phyloP scores from a whole-genome alignment of 2,329 filamentous ascomycete genomes.

The Biscogniauxia mediterranea region DNA sequence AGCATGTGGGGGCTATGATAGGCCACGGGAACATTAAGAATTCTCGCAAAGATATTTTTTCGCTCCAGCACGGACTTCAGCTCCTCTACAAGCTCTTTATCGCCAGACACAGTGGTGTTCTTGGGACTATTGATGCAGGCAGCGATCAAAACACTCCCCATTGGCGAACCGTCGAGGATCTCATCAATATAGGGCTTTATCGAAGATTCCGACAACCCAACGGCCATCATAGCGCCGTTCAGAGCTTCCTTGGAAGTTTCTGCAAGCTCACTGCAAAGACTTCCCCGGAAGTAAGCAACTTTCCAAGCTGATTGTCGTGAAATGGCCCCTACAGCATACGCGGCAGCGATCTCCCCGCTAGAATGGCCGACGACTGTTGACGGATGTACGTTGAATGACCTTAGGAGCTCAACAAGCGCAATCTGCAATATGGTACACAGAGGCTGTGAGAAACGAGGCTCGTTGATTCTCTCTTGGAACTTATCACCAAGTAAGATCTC shows the following conservation, averaged over 20 bases:
- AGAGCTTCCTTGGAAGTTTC: background rate
- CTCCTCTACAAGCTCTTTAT: slow-evolving; percentile 1
- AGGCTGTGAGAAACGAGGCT: too few species aligned
- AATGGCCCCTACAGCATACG: slow-evolving; percentile 8
- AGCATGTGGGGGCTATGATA: slow-evolving; percentile 10
- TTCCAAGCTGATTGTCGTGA: background rate
- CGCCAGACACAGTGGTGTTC: slow-evolving; percentile 7
- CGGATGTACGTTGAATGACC: slow-evolving; percentile 2
- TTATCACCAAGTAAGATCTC: slow-evolving; percentile 1
- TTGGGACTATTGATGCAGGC: slow-evolving; percentile 11
- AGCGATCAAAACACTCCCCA: background rate
- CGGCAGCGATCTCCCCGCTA: slow-evolving; percentile 13
- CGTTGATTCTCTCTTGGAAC: slow-evolving; percentile 7
- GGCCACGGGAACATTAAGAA: slow-evolving; percentile 4
- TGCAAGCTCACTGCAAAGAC: background rate
- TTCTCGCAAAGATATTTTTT: slow-evolving; percentile 6
- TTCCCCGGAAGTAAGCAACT: slow-evolving; percentile 10
- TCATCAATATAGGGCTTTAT: background rate
- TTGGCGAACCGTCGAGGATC: background rate
- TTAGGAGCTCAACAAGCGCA: slow-evolving; percentile 10
- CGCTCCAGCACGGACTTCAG: slow-evolving; percentile 2
- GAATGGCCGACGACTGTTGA: slow-evolving; percentile 9
- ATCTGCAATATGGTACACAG: slow-evolving; percentile 12
- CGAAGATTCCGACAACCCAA: slow-evolving; percentile 3
- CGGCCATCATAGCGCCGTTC: slow-evolving; percentile 9